These are phyloP conservation scores for Scytalidium lignicola DNA, from an alignment of 2,329 filamentous ascomycete species.

Conservation along the genomic window DNA sequence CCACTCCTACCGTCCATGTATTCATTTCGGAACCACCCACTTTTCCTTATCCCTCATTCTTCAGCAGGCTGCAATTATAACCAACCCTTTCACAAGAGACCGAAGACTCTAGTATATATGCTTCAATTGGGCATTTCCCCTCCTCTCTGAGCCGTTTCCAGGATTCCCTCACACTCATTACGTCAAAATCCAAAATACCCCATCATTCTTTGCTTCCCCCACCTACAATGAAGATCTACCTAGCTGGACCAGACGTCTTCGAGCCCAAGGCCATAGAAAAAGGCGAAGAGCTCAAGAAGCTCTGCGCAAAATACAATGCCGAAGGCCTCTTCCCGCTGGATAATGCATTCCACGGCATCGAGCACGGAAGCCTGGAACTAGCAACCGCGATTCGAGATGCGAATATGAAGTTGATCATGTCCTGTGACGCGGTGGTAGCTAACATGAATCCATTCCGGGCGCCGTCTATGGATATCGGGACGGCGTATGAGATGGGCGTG, in stretches of 20 bases:
- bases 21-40: too few relatives aligned
- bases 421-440: slow-evolving; percentile 16
- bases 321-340: slow-evolving; percentile 20
- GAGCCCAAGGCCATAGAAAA: slow-evolving; percentile 9
- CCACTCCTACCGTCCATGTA: too few relatives aligned
- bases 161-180: too few relatives aligned
- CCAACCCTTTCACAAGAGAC: too few relatives aligned
- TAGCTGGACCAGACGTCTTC: slow-evolving; percentile 23
- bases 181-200: too few relatives aligned
- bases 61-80: too few relatives aligned
- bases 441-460: slow-evolving; percentile 22
- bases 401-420: slow-evolving; percentile 17
- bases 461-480: slow-evolving; percentile 20
- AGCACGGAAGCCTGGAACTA: slow-evolving; percentile 9
- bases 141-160: too few relatives aligned
- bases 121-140: too few relatives aligned
- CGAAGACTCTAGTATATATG: too few relatives aligned
- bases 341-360: slow-evolving; percentile 9
- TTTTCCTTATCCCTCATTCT: too few relatives aligned
- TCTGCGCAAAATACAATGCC: slow-evolving; percentile 12
- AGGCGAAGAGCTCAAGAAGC: slow-evolving; percentile 13
- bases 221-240: slow-evolving; percentile 14
- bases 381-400: slow-evolving; percentile 15
- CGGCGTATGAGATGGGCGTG: slow-evolving; percentile 22
- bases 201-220: too few relatives aligned